A percentile compares a stretch with the other conserved stretches of the same genome.
Conservation (phyloP, 2,329 filamentous ascomycete genomes). For the Allantophomopsis cytisporea region DNA sequence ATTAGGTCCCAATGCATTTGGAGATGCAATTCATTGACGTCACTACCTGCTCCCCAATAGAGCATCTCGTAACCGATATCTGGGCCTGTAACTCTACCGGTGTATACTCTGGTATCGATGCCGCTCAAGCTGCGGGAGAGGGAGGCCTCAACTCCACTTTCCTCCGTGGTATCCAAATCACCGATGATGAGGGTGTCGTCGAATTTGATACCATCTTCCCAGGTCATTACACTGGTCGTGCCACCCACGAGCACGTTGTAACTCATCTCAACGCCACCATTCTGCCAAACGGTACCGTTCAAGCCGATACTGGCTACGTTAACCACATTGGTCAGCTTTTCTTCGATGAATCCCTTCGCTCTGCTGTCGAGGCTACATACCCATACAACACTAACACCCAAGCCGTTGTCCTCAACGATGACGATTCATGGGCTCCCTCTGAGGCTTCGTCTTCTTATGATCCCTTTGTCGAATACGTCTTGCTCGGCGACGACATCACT, state of each 20-base stretch:
- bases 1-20: constrained; percentile 21
- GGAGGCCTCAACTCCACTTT: constrained; percentile 14
- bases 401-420: no score
- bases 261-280: constrained; percentile 18
- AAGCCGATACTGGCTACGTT: constrained; percentile 31
- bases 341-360: constrained; percentile 44
- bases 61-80: constrained; percentile 21
- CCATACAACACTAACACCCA: constrained; percentile 26
- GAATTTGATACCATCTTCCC: constrained; percentile 27
- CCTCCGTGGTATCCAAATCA: constrained; percentile 24
- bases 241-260: constrained; percentile 31
- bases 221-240: constrained; percentile 29
- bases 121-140: constrained; percentile 6
- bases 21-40: constrained; percentile 25
- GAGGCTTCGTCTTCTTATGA: no score
- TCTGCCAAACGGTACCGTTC: constrained; percentile 22
- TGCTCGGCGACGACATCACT: no score
- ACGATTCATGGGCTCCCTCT: no score
- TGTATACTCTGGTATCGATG: constrained; percentile 20
- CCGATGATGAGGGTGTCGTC: constrained; percentile 23
- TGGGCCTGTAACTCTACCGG: constrained; percentile 27
- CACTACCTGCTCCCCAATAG: constrained; percentile 23
- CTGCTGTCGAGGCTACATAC: constrained; percentile 28
- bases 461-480: no score
- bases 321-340: constrained; percentile 45